Conservation (phyloP, 106 monocot genomes). For the Vanilla planifolia region DNA sequence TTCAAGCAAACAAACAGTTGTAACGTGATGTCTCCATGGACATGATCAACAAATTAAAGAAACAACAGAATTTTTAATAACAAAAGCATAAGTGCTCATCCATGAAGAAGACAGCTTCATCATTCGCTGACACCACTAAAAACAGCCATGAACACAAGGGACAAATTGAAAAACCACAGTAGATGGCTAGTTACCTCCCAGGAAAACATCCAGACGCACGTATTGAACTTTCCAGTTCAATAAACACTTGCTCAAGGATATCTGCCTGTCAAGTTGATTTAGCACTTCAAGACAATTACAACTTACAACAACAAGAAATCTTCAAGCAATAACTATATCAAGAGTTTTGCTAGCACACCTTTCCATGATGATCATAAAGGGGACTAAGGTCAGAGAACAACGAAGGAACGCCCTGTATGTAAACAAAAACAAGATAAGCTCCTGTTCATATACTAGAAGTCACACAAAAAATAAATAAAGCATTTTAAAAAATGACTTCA, state of each 20-base stretch:
- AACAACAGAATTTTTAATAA: neutral
- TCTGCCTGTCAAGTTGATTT: conserved; percentile 40
- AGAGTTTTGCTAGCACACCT: conserved; percentile 35
- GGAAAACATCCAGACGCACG: conserved; percentile 67
- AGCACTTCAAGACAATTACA: neutral
- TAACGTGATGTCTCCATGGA: neutral
- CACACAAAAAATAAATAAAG: conserved; percentile 6
- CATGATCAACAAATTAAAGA: neutral
- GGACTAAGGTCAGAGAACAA: conserved; percentile 93
- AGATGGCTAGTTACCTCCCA: conserved; percentile 41
- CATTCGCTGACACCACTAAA: too few species aligned
- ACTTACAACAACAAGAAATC: neutral
- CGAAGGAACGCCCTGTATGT: conserved; percentile 83
- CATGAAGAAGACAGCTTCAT: too few species aligned
- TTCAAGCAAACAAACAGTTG: neutral
- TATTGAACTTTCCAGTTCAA: conserved; percentile 71
- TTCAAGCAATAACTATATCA: neutral
- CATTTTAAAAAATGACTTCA: neutral
- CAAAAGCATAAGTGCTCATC: neutral
- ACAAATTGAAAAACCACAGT: conserved; percentile 6
- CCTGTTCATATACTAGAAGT: too few species aligned
- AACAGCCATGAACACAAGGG: neutral
- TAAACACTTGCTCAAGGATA: conserved; percentile 75
- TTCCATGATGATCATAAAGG: conserved; percentile 68
- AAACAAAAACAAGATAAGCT: conserved; percentile 2